Evolutionary conservation across 208 protist genomes (phyloP), one percentile per base, ranked within the genome.

Genomic region (Trypanosoma brucei): DNA sequence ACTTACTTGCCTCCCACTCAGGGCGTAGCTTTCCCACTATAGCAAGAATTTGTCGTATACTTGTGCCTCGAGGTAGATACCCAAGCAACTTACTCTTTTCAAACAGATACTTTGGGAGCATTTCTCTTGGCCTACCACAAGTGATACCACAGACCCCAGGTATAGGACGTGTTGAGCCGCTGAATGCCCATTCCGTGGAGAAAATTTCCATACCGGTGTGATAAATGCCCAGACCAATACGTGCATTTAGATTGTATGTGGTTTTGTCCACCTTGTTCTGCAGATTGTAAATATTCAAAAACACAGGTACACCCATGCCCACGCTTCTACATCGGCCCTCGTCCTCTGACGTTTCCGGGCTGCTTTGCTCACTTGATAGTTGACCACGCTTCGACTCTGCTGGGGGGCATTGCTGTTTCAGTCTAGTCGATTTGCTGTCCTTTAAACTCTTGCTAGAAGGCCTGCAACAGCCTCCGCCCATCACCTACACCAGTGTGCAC

Each of bases 141-240:
- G 74, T 73, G n/a, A 82, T 70, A 14, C 74, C 76, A 36, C 61
- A 63, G 30, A 57, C 35, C 3, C 64, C 59, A 1, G 75, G 80
- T 13, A 56, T 74, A 30, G 65, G 65, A 31, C 63, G 50, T 9
- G 60, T 45, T 54, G 50, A 55, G 14, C 76, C 71, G 9, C 75
- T 75, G 55, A 81, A 93, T 36, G 72, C 58, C 61, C 79, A 87
- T 61, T 92, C 86, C 33, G 34, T 62, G 38, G 66, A 82, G 70
- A 88, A 86, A 22, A 94, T 76, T 53, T 91, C 75, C 3, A 94
- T 75, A 37, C 80, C 83, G 9, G 56, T 78, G 67, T 92, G 86
- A 55, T 90, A 79, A 13, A 84, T 45, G 11, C 86, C 86, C 45
- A 89, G 46, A 49, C 86, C 86, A 7, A 89, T 13, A 2, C 54